Conservation (phyloP, 179 eudicot genomes). For the Vitellaria paradoxa region DNA sequence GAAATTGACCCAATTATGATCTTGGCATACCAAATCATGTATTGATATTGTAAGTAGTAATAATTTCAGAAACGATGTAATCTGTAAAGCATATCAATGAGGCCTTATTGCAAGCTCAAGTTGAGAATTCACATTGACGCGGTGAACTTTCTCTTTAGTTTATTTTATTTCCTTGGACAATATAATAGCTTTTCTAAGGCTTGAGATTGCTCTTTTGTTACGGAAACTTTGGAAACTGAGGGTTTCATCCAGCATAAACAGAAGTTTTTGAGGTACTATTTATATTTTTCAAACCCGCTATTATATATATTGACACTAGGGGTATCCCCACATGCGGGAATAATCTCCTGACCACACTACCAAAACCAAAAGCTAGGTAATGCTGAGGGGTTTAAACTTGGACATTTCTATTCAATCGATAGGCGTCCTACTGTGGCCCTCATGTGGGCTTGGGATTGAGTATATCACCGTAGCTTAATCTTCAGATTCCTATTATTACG, state of each 20-base stretch:
- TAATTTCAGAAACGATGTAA: neutral
- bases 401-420: neutral
- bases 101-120: neutral
- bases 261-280: neutral
- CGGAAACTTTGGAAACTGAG: neutral
- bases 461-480: neutral
- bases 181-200: neutral
- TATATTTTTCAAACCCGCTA: neutral
- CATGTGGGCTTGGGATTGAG: neutral
- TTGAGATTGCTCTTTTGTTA: neutral
- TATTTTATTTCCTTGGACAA: neutral
- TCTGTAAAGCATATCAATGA: neutral
- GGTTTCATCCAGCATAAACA: neutral
- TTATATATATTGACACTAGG: too few relatives aligned
- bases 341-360: too few relatives aligned
- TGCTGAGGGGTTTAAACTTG: too few relatives aligned
- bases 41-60: neutral
- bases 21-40: neutral
- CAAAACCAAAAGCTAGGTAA: too few relatives aligned
- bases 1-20: conserved; percentile 7
- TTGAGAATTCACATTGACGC: neutral
- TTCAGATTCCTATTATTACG: neutral
- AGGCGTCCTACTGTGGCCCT: neutral
- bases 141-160: conserved; percentile 1
- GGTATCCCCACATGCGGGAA: too few relatives aligned